Base-by-base conservation (phyloP, 352 stramenopile genomes). In the Thalassiosira oceanica region DNA sequence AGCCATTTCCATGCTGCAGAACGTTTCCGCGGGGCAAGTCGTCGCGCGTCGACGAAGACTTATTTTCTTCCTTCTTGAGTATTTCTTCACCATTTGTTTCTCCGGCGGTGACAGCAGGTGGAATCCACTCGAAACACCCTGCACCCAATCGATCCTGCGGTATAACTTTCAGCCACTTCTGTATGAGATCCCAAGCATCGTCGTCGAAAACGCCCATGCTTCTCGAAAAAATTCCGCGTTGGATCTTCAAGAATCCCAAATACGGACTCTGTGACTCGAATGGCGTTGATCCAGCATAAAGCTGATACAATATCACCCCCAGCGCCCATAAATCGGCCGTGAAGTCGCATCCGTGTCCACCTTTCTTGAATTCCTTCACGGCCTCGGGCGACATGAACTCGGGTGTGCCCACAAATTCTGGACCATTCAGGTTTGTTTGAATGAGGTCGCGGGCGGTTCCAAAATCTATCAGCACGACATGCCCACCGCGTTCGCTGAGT, bases 371-470 rank as follows among this genome's bases (percentile, higher is more conserved):
- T 21, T 78, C 54, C 28, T 66, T 63, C 39, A 68, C 74, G 0
- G 81, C 80, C 69, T 95, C 89, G 2, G 92, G 91, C 31, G 69
- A 80, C 92, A 96, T 96, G 69, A 94, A 96, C 66, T 96, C 91
- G 3, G 92, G 88, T 15, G 92, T 95, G n/a, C 92, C 92, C 1
- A 94, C 90, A 80, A 96, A 96, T 44, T 96, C 88, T 11, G 87
- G 89, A n/a, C 92, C 92, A 63, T 96, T 95, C 28, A 95, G 81
- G 66, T 94, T 79, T 0, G 75, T 92, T 21, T 92, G 36, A 18
- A 93, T 67, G 27, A 93, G 68, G 70, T 96, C 89, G 61, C 95
- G 95, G n/a, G 85, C 84, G 2, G 92, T 95, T 31, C 92, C 92
- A 69, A 95, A 96, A 77, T 96, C 92, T 60, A 96, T 92, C 2